These are phyloP conservation scores for Porcisia hertigi DNA, from an alignment of 208 protist genomes.

Conservation along the genomic window DNA sequence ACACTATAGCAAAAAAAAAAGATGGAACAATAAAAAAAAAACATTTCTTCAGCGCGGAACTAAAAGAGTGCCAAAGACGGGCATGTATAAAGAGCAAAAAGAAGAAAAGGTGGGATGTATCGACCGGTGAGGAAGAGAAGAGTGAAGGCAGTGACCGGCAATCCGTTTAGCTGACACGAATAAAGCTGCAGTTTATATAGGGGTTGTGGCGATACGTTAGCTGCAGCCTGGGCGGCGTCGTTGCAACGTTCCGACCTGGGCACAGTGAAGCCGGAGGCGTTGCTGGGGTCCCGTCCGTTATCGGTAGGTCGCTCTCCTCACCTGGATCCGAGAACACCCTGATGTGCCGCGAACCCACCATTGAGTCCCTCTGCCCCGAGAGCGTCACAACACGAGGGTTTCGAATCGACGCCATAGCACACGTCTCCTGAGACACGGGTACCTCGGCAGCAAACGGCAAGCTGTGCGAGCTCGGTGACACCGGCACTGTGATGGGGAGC, in stretches of 20 bases:
- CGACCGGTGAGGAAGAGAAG: neutral
- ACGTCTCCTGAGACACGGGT: neutral
- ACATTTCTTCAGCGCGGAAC: neutral
- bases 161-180: neutral
- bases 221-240: neutral
- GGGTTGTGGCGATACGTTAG: slow-evolving; percentile 13
- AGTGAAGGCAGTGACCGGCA: no score
- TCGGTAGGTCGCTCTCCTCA: neutral
- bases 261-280: neutral
- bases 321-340: neutral
- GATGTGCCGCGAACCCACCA: neutral
- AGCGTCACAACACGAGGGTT: neutral
- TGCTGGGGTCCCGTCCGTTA: neutral
- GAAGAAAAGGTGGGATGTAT: neutral
- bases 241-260: neutral
- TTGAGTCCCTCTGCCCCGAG: neutral
- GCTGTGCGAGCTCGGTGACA: neutral
- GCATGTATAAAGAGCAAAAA: neutral
- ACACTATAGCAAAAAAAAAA: neutral
- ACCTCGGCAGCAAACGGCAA: neutral
- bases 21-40: neutral
- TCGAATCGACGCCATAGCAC: neutral
- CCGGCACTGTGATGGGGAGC: neutral
- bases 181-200: slow-evolving; percentile 9
- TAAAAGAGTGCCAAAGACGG: neutral